Base-by-base conservation (phyloP, 257 asterid genomes). In the Nicotiana attenuata region DNA sequence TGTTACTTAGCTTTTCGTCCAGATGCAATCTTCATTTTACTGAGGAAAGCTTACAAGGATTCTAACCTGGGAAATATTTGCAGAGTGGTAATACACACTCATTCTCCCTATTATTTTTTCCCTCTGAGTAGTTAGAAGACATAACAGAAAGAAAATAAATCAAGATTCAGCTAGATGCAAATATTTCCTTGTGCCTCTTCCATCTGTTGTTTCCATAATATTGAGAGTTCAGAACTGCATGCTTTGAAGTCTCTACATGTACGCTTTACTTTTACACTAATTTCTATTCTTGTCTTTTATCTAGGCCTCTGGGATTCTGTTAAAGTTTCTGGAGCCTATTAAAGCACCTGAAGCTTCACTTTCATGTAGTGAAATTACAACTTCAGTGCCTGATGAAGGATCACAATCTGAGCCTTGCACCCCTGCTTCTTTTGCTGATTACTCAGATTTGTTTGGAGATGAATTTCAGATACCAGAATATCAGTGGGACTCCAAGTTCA, bases 21-120 rank as follows among this genome's bases (percentile, higher is more conserved):
- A 66, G 98, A 96, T 86, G 92, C 91, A 35, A 75, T 93, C 85
- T 91, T 96, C 88, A 84, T 81, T 73, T 88, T 94, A 80, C 89
- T 96, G 66, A 90, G 99, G 90, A 91, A 91, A 90, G 99, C 99
- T 87, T 90, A 85, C 85, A 92, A 90, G 85, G 97, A 96, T 85
- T 83, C 90, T 57, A 85, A 88, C 86, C 90, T 96, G 86, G 97
- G 97, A 80, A 89, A 64, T 80, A 89, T 94, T 84, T 96, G 98
- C 92, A 89, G 91, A 85, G 88, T 89, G 97, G 99, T 96, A 86
- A 90, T 89, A 28, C 19, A 20, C 59, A 2, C 65, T 19, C 81
- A 77, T 83, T 64, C 38, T 65, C 59, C 68, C 41, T 57, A 71
- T 61, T 77, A 41, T 26, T 55, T 41, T 47, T 65, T 67, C 20